Conservation (phyloP, 495 filamentous ascomycete genomes). For the Xylaria intraflava region DNA sequence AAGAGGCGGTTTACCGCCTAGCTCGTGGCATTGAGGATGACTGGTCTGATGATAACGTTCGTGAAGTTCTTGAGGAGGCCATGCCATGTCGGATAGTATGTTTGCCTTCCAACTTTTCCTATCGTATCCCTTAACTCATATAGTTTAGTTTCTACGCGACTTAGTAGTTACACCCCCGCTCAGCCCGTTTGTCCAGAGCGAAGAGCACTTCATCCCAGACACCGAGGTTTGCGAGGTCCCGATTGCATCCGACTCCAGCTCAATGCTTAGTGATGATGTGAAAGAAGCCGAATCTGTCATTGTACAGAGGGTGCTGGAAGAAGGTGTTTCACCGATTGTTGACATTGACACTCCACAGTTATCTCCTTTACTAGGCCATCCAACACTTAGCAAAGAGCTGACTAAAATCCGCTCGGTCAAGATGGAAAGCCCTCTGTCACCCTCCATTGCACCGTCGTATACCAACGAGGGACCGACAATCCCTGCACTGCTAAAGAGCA, state of each 20-base stretch:
- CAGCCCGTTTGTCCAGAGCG: conserved; percentile 38
- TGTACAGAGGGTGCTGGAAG: conserved; percentile 25
- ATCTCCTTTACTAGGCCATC: conserved; percentile 10
- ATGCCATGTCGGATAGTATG: conserved; percentile 32
- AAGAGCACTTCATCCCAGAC: conserved; percentile 41
- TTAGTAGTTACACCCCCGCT: conserved; percentile 51
- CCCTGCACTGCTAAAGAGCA: background rate
- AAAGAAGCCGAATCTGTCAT: conserved; percentile 39
- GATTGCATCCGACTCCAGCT: conserved; percentile 43
- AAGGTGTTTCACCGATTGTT: background rate
- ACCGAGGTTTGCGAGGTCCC: conserved; percentile 45
- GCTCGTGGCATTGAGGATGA: conserved; percentile 30
- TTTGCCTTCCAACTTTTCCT: background rate
- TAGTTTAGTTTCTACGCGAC: conserved; percentile 6
- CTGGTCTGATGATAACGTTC: conserved; percentile 32
- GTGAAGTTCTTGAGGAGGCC: conserved; percentile 25
- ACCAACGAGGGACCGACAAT: conserved; percentile 2
- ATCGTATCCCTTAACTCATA: background rate
- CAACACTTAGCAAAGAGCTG: conserved; percentile 4
- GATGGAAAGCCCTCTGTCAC: conserved; percentile 15
- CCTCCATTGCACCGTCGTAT: conserved; percentile 9
- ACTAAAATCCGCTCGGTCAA: conserved; percentile 12
- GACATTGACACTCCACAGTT: background rate
- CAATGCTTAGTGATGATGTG: conserved; percentile 41
- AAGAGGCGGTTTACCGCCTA: conserved; percentile 34